Evolutionary conservation across 768 basidiomycete genomes (phyloP).

Genomic region (Auriscalpium microsporum): DNA sequence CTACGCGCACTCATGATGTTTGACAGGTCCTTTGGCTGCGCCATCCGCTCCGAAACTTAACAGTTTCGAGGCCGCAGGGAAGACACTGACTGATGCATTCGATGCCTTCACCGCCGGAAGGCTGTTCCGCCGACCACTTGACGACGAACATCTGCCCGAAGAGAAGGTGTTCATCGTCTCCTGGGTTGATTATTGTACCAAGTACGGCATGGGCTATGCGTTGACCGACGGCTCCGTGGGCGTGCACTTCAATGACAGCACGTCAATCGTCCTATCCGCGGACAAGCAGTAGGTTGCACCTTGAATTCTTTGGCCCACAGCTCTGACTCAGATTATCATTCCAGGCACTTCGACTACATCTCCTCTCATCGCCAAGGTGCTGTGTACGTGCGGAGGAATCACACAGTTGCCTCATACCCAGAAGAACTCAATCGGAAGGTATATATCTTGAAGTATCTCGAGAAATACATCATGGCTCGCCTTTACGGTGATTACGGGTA

Average conservation of each 20-base stretch:
- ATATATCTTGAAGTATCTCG: slow-evolving; percentile 89
- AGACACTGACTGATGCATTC: slow-evolving; percentile 50
- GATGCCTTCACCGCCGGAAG: slow-evolving; percentile 54
- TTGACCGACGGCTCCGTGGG: slow-evolving; percentile 94
- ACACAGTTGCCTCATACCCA: slow-evolving; percentile 65
- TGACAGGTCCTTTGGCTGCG: slow-evolving; percentile 18
- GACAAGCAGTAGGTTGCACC: slow-evolving; percentile 65
- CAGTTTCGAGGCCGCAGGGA: slow-evolving; percentile 60
- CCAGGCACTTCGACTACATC: slow-evolving; percentile 86
- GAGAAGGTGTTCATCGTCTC: slow-evolving; percentile 89
- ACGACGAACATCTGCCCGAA: slow-evolving; percentile 42
- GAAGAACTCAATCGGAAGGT: slow-evolving; percentile 85
- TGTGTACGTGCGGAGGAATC: slow-evolving; percentile 63
- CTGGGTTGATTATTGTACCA: slow-evolving; percentile 98
- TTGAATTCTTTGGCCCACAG: too few relatives aligned
- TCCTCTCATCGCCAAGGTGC: slow-evolving; percentile 56
- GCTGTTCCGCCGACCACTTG: slow-evolving; percentile 57
- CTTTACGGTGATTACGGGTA: slow-evolving; percentile 81
- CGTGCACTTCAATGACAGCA: slow-evolving; percentile 95
- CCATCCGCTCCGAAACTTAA: slow-evolving; percentile 29
- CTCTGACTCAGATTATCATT: neutral
- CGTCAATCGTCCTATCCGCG: slow-evolving; percentile 74
- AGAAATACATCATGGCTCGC: slow-evolving; percentile 88
- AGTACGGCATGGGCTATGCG: slow-evolving; percentile 99
- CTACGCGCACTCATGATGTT: neutral